Percentiles rank a stretch among this genome's conserved stretches.
Evolutionary conservation across 176 grass and related monocot genomes (phyloP).

Genomic region (Cocos nucifera): DNA sequence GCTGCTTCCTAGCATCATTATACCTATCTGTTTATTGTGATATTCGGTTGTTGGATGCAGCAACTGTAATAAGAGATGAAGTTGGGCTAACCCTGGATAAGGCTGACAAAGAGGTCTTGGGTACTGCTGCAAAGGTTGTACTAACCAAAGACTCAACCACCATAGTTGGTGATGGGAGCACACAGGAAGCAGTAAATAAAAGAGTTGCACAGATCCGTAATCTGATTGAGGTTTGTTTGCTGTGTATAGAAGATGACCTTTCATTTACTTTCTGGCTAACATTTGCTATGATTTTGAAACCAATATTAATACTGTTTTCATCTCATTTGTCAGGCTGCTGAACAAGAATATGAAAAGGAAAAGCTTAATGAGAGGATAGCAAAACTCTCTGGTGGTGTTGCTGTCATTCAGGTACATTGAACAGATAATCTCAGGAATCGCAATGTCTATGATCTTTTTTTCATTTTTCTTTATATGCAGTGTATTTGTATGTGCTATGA

Average conservation of each 20-base stretch:
- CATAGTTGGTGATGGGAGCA: slow-evolving; percentile 90
- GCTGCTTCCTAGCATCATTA: background rate
- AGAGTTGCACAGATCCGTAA: slow-evolving; percentile 88
- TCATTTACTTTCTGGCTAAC: background rate
- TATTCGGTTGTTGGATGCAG: slow-evolving; percentile 28
- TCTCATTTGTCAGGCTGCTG: slow-evolving; percentile 40
- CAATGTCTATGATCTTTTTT: background rate
- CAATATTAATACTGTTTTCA: background rate
- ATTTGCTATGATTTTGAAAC: background rate
- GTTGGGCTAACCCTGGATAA: slow-evolving; percentile 87
- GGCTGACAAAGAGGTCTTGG: slow-evolving; percentile 71
- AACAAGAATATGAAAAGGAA: slow-evolving; percentile 99
- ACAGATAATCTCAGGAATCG: background rate
- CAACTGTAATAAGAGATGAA: slow-evolving; percentile 91
- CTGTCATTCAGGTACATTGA: slow-evolving; percentile 83
- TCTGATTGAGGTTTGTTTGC: slow-evolving; percentile 57
- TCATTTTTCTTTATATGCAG: background rate
- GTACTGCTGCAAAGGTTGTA: slow-evolving; percentile 74
- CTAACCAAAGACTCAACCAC: slow-evolving; percentile 87
- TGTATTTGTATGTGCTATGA: background rate
- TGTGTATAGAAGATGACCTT: background rate
- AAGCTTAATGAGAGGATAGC: slow-evolving; percentile 98
- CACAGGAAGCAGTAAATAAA: slow-evolving; percentile 85
- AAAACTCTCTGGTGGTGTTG: slow-evolving; percentile 95
- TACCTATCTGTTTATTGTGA: no score